Evolutionary conservation across 169 alveolate species (phyloP).

Genomic region (Ichthyophthirius multifiliis): DNA sequence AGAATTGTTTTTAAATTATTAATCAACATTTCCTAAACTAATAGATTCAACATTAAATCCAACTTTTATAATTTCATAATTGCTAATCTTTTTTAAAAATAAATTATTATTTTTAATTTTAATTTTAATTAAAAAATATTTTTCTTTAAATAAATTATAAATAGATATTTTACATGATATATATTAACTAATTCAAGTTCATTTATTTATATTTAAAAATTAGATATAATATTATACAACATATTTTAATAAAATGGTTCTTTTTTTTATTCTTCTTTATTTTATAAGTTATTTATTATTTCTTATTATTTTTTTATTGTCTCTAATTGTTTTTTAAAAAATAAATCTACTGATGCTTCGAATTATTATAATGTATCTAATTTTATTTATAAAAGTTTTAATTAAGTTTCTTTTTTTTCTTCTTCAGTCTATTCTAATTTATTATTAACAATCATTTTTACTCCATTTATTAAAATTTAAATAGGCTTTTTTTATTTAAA

Average conservation of each 20-base stretch:
- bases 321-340: neutral
- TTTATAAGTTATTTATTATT: neutral
- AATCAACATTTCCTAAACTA: neutral
- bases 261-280: no score
- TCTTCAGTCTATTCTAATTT: neutral
- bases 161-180: neutral
- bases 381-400: neutral
- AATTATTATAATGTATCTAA: neutral
- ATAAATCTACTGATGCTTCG: neutral
- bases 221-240: neutral
- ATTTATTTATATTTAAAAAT: neutral
- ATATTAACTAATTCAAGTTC: neutral
- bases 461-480: neutral
- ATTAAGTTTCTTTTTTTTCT: neutral
- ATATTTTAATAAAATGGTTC: neutral
- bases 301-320: neutral
- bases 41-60: neutral
- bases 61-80: neutral
- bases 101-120: neutral
- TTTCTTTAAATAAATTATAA: no score
- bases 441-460: neutral
- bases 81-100: neutral
- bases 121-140: neutral
- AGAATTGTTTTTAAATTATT: neutral
- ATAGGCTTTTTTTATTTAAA: neutral